Base-by-base conservation (phyloP, 163 green algal genomes). In the Chlorella variabilis region DNA sequence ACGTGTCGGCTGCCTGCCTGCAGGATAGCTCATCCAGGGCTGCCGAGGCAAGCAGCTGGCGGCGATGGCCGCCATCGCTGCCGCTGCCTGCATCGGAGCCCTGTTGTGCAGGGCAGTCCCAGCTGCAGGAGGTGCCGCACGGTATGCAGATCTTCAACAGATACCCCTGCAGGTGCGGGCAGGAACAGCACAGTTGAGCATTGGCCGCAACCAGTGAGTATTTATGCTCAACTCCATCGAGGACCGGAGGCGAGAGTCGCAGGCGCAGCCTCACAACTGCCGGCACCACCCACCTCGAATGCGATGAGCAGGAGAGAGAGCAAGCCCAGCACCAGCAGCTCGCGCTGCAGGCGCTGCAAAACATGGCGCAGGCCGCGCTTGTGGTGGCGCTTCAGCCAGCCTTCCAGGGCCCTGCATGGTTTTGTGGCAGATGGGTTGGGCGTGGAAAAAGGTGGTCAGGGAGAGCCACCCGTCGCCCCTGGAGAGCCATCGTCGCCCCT, bases 301-400 rank as follows among this genome's bases (percentile, higher is more conserved):
- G 51, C 77, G 4, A 71, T 36, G 23, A 83, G 66, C 38, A 83
- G 29, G 8, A 83, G 77, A 3, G 77, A 83, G 5, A 83, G 51
- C 33, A 83, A 51, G 8, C 77, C 77, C 17, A 83, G 66, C 51
- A 83, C 38, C 0, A 77, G 66, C 17, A 83, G 77, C 77, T 83
- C 77, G 1, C n/a, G 21, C 48, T 83, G n/a, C 51, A 83, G 23
- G 27, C 45, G 33, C 8, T 36, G 38, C 11, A 83, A 34, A 1
- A 83, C 77, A 13, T 77, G 63, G 23, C 77, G 65, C 77, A 83
- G 66, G 0, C 45, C 77, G 0, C 65, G 66, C 77, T 75, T 83
- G 36, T 38, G 21, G 2, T 17, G 21, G 20, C 18, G 17, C n/a
- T 45, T 70, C 49, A 83, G 38, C 7, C 39, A 77, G 48, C 29